Percentiles rank a stretch among this genome's conserved stretches.
phyloP scores from a whole-genome alignment of 2,329 filamentous ascomycete genomes.

The Colletotrichum musicola region DNA sequence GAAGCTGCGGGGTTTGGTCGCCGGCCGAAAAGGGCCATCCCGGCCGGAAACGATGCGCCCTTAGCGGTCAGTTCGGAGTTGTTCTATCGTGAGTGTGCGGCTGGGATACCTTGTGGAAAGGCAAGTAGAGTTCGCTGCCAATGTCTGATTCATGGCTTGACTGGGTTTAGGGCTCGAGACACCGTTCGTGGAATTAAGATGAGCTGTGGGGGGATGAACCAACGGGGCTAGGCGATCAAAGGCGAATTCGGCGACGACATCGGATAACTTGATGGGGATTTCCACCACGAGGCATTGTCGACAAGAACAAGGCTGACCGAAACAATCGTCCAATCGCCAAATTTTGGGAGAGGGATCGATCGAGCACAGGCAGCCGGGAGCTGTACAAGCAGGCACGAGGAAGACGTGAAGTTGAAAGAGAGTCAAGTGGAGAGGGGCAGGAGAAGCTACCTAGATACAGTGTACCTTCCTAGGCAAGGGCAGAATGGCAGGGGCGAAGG shows the following conservation, averaged over 20 bases:
- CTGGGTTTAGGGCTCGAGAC: neutral
- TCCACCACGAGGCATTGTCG: neutral
- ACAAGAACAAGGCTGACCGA: neutral
- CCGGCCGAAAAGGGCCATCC: neutral
- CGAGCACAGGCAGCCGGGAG: neutral
- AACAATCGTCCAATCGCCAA: too few species aligned
- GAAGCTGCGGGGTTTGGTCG: neutral
- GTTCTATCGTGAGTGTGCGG: too few species aligned
- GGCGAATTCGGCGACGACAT: neutral
- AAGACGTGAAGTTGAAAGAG: slow-evolving; percentile 25
- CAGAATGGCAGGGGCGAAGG: neutral
- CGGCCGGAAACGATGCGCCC: neutral
- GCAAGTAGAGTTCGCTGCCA: neutral
- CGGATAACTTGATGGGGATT: neutral
- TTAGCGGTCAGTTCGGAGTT: too few species aligned
- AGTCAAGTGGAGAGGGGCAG: slow-evolving; percentile 16
- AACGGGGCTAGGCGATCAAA: neutral
- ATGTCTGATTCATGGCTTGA: neutral
- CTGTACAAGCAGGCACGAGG: neutral
- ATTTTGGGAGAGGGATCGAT: neutral
- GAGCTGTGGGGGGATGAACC: neutral
- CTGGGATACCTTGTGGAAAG: neutral
- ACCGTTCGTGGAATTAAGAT: neutral
- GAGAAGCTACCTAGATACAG: slow-evolving; percentile 1
- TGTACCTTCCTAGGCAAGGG: neutral